Percentiles rank a stretch among this genome's conserved stretches.
phyloP scores from a whole-genome alignment of 495 filamentous ascomycete species.

The Hapsidospora chrysogenum region DNA sequence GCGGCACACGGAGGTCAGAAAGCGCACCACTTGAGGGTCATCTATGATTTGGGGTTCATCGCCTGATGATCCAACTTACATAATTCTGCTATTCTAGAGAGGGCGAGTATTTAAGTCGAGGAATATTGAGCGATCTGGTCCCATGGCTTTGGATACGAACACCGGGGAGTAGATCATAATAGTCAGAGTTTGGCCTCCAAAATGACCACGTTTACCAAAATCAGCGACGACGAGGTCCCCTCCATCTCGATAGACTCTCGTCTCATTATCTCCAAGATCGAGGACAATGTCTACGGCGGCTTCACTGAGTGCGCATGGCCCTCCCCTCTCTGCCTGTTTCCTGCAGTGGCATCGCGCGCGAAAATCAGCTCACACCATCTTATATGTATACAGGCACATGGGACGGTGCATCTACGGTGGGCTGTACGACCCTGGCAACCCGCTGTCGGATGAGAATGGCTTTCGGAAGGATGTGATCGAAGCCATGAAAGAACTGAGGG shows the following conservation, averaged over 20 bases:
- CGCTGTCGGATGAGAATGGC: constrained; percentile 54
- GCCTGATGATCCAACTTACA: too few species aligned
- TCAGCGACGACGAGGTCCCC: constrained; percentile 36
- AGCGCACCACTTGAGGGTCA: too few species aligned
- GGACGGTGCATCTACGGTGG: constrained; percentile 74
- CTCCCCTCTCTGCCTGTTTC: neutral
- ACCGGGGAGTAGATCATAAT: too few species aligned
- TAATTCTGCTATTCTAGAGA: too few species aligned
- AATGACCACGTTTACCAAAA: constrained; percentile 60
- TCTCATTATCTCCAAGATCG: constrained; percentile 48
- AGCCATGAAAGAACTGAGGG: constrained; percentile 48
- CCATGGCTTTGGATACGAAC: neutral
- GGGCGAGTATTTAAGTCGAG: too few species aligned
- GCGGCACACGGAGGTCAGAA: too few species aligned
- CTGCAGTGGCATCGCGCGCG: constrained; percentile 6
- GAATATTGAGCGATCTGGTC: too few species aligned
- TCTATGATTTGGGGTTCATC: too few species aligned
- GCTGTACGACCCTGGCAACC: constrained; percentile 58
- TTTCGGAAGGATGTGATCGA: constrained; percentile 61
- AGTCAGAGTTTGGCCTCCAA: too few species aligned
- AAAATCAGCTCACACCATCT: neutral
- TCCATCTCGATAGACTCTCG: constrained; percentile 42
- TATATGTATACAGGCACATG: constrained; percentile 41
- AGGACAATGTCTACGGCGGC: constrained; percentile 57
- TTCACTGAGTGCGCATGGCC: constrained; percentile 47